Evolutionary conservation across 192 early-diverging fungal species (phyloP).

Genomic region (Podila clonocystis): DNA sequence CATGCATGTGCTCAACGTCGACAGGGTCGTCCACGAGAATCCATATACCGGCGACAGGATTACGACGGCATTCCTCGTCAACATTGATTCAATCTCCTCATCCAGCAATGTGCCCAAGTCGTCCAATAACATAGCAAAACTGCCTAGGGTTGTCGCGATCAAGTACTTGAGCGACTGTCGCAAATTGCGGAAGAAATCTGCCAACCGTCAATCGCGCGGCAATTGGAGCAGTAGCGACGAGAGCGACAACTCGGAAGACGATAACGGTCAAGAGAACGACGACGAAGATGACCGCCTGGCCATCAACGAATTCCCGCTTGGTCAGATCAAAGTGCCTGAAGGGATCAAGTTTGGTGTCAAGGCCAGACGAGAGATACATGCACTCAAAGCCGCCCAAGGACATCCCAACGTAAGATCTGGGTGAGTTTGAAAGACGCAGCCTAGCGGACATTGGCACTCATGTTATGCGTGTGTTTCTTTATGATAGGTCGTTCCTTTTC

Average conservation of each 20-base stretch:
- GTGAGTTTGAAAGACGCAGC: no score
- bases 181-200: neutral
- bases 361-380: conserved; percentile 33
- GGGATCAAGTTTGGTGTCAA: conserved; percentile 32
- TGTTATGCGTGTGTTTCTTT: neutral
- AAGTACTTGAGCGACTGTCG: conserved; percentile 37
- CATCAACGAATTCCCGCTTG: conserved; percentile 6
- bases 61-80: conserved; percentile 21
- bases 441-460: no score
- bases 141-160: conserved; percentile 26
- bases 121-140: neutral
- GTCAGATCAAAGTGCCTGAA: neutral
- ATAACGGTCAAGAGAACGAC: neutral
- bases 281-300: neutral
- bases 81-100: conserved; percentile 10
- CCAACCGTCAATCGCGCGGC: neutral
- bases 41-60: conserved; percentile 50
- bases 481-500: conserved; percentile 25
- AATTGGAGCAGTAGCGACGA: conserved; percentile 10
- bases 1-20: conserved; percentile 27
- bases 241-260: conserved; percentile 7
- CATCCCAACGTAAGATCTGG: conserved; percentile 28
- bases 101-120: neutral
- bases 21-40: conserved; percentile 41
- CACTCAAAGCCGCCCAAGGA: conserved; percentile 35